phyloP scores from a whole-genome alignment of 2,329 filamentous ascomycete genomes.

The Trichoderma aggressivum region DNA sequence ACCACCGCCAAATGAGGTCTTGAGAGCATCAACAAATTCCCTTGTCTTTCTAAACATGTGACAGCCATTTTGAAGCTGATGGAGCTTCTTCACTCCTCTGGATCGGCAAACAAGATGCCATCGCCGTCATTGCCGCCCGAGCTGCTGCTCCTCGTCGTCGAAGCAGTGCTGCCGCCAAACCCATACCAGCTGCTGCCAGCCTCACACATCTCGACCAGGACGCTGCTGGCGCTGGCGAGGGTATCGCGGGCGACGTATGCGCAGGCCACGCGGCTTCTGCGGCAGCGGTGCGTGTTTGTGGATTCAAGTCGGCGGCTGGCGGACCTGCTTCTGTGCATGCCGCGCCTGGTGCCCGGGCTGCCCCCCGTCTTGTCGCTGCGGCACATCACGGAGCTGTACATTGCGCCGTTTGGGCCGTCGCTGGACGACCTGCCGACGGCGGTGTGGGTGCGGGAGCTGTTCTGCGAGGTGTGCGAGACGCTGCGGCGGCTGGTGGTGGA shows the following conservation, averaged over 20 bases:
- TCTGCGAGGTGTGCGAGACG: slow-evolving; percentile 38
- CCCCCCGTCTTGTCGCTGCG: slow-evolving; percentile 30
- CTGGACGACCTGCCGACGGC: slow-evolving; percentile 42
- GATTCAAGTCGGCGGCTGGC: slow-evolving; percentile 37
- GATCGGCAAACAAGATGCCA: not conserved
- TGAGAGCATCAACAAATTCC: not conserved
- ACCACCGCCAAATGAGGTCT: not conserved
- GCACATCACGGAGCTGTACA: slow-evolving; percentile 40
- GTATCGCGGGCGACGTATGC: slow-evolving; percentile 42
- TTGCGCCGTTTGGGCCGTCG: slow-evolving; percentile 36
- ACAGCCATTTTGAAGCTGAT: slow-evolving; percentile 13
- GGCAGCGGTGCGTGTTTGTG: slow-evolving; percentile 44
- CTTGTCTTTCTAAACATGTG: slow-evolving; percentile 11
- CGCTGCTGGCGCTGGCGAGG: slow-evolving; percentile 43
- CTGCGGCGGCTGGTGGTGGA: slow-evolving; percentile 46
- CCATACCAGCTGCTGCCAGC: slow-evolving; percentile 33
- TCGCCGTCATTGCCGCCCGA: slow-evolving; percentile 32
- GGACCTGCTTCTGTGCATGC: slow-evolving; percentile 34
- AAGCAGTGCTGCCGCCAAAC: slow-evolving; percentile 34
- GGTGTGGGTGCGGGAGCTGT: slow-evolving; percentile 40
- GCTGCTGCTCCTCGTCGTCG: slow-evolving; percentile 36
- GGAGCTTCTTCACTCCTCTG: slow-evolving; percentile 17
- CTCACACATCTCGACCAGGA: slow-evolving; percentile 40
- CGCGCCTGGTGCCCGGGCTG: slow-evolving; percentile 30
- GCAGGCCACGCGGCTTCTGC: slow-evolving; percentile 42